Conservation (phyloP, 345 rosid species). For the Populus ilicifolia region DNA sequence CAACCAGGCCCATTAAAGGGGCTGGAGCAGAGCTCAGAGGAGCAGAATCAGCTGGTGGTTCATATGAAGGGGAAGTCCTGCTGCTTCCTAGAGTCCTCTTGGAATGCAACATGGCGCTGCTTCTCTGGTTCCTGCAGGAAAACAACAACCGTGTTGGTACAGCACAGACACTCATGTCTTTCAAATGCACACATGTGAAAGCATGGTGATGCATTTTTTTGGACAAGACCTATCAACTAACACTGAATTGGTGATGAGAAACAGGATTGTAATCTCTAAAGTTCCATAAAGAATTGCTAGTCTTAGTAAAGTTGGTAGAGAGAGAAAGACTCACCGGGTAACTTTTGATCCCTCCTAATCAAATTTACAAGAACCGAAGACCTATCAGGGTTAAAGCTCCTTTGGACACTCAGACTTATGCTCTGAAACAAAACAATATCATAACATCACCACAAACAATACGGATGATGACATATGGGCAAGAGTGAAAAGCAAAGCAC, state of each 20-base stretch:
- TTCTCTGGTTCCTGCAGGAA: constrained; percentile 67
- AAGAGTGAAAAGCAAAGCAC: background rate
- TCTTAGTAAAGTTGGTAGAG: background rate
- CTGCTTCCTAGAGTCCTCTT: constrained; percentile 52
- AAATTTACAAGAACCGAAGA: constrained; percentile 77
- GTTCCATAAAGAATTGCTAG: background rate
- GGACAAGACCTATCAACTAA: background rate
- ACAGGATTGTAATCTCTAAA: background rate
- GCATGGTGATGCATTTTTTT: background rate
- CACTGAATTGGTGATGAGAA: background rate
- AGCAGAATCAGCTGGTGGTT: constrained; percentile 17
- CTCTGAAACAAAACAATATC: constrained; percentile 42
- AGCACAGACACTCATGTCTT: too few species aligned
- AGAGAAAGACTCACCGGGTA: constrained; percentile 54
- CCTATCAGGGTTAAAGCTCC: constrained; percentile 90
- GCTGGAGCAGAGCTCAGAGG: constrained; percentile 17
- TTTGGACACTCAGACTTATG: constrained; percentile 93
- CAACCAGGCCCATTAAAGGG: constrained; percentile 37
- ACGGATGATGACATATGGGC: background rate
- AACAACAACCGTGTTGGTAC: background rate
- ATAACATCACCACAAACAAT: background rate
- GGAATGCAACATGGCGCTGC: constrained; percentile 52
- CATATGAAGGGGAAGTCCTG: constrained; percentile 33
- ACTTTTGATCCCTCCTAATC: constrained; percentile 63
- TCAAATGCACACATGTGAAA: background rate